Evolutionary conservation across 139 green algal species (phyloP).

Genomic region (Coccomyxa sp.): DNA sequence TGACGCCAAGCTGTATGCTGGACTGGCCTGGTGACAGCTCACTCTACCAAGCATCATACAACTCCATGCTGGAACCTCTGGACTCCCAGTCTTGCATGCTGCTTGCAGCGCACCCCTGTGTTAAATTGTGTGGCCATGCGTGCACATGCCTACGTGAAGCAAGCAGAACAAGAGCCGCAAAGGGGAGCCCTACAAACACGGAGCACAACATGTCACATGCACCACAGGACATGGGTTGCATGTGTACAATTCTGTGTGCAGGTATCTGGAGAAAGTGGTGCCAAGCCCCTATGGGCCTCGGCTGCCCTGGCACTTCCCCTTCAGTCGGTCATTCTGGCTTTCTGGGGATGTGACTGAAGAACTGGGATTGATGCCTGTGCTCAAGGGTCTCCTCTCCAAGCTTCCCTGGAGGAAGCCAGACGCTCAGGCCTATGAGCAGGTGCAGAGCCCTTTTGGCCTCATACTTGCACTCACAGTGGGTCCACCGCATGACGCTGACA

Average conservation of each 20-base stretch:
- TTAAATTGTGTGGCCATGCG: too few species aligned
- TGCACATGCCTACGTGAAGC: too few species aligned
- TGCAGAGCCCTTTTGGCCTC: not conserved
- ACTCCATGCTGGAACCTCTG: too few species aligned
- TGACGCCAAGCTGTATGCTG: conserved; percentile 22
- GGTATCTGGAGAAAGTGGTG: conserved; percentile 24
- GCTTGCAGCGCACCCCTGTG: too few species aligned
- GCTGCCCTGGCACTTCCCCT: conserved; percentile 8
- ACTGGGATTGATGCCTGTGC: not conserved
- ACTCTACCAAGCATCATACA: too few species aligned
- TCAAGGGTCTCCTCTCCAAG: not conserved
- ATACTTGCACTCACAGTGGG: too few species aligned
- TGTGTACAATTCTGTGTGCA: too few species aligned
- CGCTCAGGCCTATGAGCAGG: not conserved
- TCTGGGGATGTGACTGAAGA: not conserved
- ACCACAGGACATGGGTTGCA: too few species aligned
- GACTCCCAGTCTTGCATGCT: not conserved
- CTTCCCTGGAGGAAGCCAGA: not conserved
- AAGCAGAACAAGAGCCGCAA: too few species aligned
- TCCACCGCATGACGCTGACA: too few species aligned
- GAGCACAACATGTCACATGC: too few species aligned
- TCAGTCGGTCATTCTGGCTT: conserved; percentile 2
- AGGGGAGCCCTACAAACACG: too few species aligned
- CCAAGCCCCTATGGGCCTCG: not conserved
- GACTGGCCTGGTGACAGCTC: conserved; percentile 21